Evolutionary conservation across 75 land plant genomes (phyloP).

Genomic region (Larix kaempferi): DNA sequence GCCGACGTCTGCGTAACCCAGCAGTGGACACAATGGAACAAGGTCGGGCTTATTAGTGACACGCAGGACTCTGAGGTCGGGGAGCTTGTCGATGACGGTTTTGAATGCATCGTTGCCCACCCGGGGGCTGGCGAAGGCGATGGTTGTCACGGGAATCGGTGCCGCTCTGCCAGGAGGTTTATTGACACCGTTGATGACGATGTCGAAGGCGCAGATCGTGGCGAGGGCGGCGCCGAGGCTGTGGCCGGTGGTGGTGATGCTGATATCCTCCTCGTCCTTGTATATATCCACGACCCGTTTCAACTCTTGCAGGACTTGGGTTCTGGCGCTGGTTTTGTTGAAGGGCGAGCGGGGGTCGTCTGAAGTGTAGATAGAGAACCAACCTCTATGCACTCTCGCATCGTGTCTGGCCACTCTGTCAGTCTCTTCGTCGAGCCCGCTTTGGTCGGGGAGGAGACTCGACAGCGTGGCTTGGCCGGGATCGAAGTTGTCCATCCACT

Average conservation of each 20-base stretch:
- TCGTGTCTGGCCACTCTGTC: conserved; percentile 1
- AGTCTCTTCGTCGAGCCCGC: neutral
- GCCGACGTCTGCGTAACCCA: conserved; percentile 24
- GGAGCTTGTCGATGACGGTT: conserved; percentile 11
- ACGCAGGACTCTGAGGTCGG: conserved; percentile 18
- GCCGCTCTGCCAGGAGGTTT: neutral
- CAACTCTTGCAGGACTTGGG: conserved; percentile 34
- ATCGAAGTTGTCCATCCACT: conserved; percentile 71
- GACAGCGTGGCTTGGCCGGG: conserved; percentile 33
- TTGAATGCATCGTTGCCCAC: conserved; percentile 29
- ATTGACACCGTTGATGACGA: conserved; percentile 16
- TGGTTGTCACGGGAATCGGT: conserved; percentile 16
- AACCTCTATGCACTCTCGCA: conserved; percentile 23
- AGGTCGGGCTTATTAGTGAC: conserved; percentile 21
- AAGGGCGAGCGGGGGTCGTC: conserved; percentile 10
- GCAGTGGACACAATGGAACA: conserved; percentile 15
- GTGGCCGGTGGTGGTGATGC: conserved; percentile 79
- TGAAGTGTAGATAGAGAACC: conserved; percentile 25
- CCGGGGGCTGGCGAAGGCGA: conserved; percentile 20
- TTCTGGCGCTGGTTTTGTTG: conserved; percentile 13
- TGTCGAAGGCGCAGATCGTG: conserved; percentile 29
- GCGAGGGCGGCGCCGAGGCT: conserved; percentile 51
- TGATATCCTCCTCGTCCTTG: conserved; percentile 53
- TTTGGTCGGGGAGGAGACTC: neutral
- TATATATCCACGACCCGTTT: conserved; percentile 39